Evolutionary conservation across 2,329 filamentous ascomycete genomes (phyloP).

Genomic region (Ophiocordyceps polyrhachis-furcata): DNA sequence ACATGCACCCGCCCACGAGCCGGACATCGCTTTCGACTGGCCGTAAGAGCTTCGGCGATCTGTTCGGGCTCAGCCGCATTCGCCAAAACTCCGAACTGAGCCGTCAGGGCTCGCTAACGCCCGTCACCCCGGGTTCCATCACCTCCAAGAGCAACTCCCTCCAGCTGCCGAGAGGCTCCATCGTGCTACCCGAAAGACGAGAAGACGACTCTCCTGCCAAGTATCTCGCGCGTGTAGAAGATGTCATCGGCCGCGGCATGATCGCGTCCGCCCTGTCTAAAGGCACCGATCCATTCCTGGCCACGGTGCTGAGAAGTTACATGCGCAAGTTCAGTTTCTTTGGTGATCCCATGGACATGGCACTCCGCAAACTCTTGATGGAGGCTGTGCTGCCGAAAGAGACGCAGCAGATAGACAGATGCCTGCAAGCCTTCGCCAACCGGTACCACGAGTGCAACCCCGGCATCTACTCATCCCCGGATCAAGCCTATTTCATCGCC

Average conservation of each 20-base stretch:
- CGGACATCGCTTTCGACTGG: conserved; percentile 78
- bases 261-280: conserved; percentile 79
- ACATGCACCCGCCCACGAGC: conserved; percentile 45
- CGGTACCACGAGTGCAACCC: conserved; percentile 97
- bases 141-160: conserved; percentile 71
- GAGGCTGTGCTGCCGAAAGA: conserved; percentile 92
- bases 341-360: conserved; percentile 95
- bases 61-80: conserved; percentile 61
- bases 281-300: conserved; percentile 66
- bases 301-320: conserved; percentile 74
- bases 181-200: conserved; percentile 56
- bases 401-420: conserved; percentile 93
- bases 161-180: conserved; percentile 52
- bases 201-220: conserved; percentile 82
- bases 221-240: conserved; percentile 72
- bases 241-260: conserved; percentile 57
- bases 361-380: conserved; percentile 86
- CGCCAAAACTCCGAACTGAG: conserved; percentile 64
- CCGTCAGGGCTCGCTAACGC: conserved; percentile 49
- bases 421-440: conserved; percentile 85
- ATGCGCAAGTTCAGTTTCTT: conserved; percentile 94
- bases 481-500: conserved; percentile 95
- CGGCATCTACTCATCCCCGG: conserved; percentile 75
- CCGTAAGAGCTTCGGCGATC: conserved; percentile 79
- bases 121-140: conserved; percentile 49